Base-by-base conservation (phyloP, 768 basidiomycete species). In the Roridomyces roridus region DNA sequence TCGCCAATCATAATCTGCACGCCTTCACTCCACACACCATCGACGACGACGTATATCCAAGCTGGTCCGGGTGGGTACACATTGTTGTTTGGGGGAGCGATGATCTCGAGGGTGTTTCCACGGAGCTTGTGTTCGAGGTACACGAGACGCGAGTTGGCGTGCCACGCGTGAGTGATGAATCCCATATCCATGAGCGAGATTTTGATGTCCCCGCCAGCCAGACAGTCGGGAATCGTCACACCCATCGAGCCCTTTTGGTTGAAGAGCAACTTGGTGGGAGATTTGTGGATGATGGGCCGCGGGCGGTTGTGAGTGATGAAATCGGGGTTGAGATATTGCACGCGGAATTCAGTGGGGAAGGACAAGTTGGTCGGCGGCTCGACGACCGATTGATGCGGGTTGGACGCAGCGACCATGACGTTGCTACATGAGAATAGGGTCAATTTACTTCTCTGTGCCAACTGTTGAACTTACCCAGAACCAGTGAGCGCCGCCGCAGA, bases 401-500 rank as follows among this genome's bases (percentile, higher is more conserved):
- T 85, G 35, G 82, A 83, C 24, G 84, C 83, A 14, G 84, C 80
- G 26, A 85, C 76, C 77, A 85, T 72, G 57, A 85, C 67, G 41
- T 76, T 74, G 11, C 76, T 50, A 5, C 10, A 11, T 24, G 14
- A n/a, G n/a, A n/a, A n/a, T n/a, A n/a, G 20, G 18, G 14, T 20
- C 42, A 76, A 74, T 14, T 23, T 6, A 11, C 35, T n/a, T 11
- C 29, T 10, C 9, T n/a, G 6, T n/a, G 31, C 6, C 14, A 10
- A 42, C 17, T 10, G 31, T 46, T 12, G 20, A 31, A 37, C 48
- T 37, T 39, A 52, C 17, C 76, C 84, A 43, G 70, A 71, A 21
- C 83, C 84, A 9, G 84, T 82, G 48, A 84, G 62, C 23, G 82
- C 81, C 41, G 83, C 83, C 0, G 82, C 76, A 1, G 84, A 85